A percentile compares a stretch with the other conserved stretches of the same genome.
Conservation (phyloP, 2,329 filamentous ascomycete species). For the Colletotrichum chlorophyti region DNA sequence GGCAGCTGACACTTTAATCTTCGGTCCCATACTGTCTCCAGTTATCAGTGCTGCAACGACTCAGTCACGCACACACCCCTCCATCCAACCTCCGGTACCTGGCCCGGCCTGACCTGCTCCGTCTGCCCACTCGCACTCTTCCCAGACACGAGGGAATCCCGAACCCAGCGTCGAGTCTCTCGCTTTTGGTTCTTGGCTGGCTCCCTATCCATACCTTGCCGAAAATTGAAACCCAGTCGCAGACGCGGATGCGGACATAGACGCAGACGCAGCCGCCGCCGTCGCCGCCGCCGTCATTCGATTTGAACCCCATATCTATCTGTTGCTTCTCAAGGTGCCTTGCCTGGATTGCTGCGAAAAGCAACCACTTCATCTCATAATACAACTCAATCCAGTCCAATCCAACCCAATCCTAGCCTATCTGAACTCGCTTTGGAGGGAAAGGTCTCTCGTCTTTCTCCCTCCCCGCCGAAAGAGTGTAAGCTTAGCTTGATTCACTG, state of each 20-base stretch:
- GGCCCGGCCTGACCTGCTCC: constrained; percentile 4
- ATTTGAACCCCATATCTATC: too few relatives aligned
- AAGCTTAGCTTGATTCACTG: too few relatives aligned
- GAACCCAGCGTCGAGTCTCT: too few relatives aligned
- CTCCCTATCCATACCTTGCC: too few relatives aligned
- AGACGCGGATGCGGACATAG: constrained; percentile 15
- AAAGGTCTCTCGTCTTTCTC: too few relatives aligned
- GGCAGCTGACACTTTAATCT: constrained; percentile 24
- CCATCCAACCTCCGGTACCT: constrained; percentile 8
- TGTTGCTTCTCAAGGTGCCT: neutral
- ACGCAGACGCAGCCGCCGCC: constrained; percentile 13
- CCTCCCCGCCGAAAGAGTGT: constrained; percentile 1
- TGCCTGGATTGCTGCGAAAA: constrained; percentile 13
- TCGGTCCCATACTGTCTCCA: constrained; percentile 23
- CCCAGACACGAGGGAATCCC: constrained; percentile 9
- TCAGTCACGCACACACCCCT: constrained; percentile 26
- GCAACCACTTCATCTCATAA: neutral
- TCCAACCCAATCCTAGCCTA: neutral
- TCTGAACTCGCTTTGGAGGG: too few relatives aligned
- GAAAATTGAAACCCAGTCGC: constrained; percentile 5
- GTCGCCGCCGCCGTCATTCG: constrained; percentile 5
- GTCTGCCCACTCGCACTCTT: constrained; percentile 10
- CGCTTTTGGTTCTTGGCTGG: too few relatives aligned
- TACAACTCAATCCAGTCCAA: neutral
- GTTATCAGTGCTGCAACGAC: constrained; percentile 25